phyloP scores from a whole-genome alignment of 345 rosid genomes.

The Gossypium turneri region DNA sequence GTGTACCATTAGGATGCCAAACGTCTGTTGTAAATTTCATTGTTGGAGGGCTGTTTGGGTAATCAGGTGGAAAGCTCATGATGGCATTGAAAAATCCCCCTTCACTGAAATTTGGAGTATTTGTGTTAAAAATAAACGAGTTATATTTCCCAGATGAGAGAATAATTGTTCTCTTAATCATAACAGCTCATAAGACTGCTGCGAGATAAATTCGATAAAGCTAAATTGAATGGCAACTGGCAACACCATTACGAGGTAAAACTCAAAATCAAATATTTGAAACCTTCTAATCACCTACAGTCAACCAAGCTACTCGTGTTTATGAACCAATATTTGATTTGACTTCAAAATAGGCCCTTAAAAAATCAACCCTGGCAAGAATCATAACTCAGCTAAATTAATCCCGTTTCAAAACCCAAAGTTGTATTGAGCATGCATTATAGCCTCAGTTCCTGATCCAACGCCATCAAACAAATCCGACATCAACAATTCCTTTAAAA shows the following conservation, averaged over 20 bases:
- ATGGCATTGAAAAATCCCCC: conserved; percentile 96
- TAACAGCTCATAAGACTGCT: too few species aligned
- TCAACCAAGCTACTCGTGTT: neutral
- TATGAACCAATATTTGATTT: neutral
- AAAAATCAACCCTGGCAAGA: neutral
- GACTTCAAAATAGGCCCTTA: neutral
- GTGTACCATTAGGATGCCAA: conserved; percentile 97
- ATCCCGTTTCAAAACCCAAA: neutral
- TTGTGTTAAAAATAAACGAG: neutral
- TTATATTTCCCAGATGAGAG: neutral
- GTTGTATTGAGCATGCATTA: neutral
- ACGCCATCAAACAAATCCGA: conserved; percentile 6
- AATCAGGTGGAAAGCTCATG: conserved; percentile 84
- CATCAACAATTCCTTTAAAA: neutral
- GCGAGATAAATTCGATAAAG: neutral
- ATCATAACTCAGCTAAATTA: neutral
- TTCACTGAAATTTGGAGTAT: conserved; percentile 47
- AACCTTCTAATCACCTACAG: neutral
- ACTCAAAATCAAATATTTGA: neutral
- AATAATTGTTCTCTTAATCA: neutral
- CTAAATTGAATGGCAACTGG: neutral
- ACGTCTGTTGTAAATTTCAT: conserved; percentile 89
- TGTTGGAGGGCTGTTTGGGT: conserved; percentile 87
- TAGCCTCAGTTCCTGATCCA: conserved; percentile 12
- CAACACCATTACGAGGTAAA: neutral